Conservation (phyloP, 768 basidiomycete genomes). For the Mycena rebaudengoi region DNA sequence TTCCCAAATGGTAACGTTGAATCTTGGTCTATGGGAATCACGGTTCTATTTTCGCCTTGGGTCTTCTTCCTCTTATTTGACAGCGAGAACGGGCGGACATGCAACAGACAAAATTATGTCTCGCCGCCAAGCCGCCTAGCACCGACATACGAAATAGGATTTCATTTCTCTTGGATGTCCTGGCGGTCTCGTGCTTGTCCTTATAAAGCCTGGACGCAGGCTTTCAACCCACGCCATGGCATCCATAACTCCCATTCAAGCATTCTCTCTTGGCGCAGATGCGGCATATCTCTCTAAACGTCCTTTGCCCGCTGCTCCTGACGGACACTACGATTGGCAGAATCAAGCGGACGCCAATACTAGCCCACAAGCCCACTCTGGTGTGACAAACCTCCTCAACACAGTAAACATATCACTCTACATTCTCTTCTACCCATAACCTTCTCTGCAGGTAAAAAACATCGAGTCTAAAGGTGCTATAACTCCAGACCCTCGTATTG, state of each 20-base stretch:
- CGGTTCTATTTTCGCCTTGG: no score
- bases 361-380: conserved; percentile 42
- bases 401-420: conserved; percentile 15
- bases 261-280: conserved; percentile 41
- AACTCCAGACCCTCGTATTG: conserved; percentile 31
- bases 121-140: not conserved
- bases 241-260: conserved; percentile 34
- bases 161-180: no score
- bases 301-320: conserved; percentile 48
- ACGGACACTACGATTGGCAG: conserved; percentile 56
- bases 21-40: no score
- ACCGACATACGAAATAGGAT: no score
- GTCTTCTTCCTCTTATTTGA: no score
- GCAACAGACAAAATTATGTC: not conserved
- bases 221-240: not conserved
- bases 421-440: not conserved
- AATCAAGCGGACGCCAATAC: conserved; percentile 38
- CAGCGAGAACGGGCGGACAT: no score
- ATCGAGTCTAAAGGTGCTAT: conserved; percentile 33
- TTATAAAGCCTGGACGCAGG: not conserved
- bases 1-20: no score
- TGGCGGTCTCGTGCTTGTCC: not conserved
- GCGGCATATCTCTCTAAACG: conserved; percentile 45
- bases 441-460: conserved; percentile 23
- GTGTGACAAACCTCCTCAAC: conserved; percentile 42